Conservation (phyloP, 2,329 filamentous ascomycete species). For the Ambrosiella beaveri region DNA sequence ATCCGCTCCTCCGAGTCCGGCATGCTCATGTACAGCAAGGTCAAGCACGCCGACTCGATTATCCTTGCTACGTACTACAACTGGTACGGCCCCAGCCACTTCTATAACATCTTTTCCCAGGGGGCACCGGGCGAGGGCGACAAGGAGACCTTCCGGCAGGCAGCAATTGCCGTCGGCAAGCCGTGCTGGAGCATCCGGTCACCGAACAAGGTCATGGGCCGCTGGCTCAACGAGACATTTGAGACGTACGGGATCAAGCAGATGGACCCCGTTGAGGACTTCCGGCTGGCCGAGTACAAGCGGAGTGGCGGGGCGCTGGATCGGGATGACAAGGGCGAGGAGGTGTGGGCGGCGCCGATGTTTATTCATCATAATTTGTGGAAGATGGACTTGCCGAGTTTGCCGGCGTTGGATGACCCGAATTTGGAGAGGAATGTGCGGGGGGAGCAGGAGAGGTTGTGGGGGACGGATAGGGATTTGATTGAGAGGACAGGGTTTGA, state of each 20-base stretch:
- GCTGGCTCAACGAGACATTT: conserved; percentile 17
- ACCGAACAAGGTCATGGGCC: conserved; percentile 19
- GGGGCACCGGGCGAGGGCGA: conserved; percentile 27
- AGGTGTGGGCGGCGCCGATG: conserved; percentile 16
- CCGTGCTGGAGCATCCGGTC: conserved; percentile 25
- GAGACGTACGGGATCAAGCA: conserved; percentile 18
- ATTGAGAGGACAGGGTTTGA: conserved; percentile 7
- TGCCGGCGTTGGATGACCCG: conserved; percentile 13
- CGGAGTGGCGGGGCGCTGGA: conserved; percentile 10
- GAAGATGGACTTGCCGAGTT: conserved; percentile 20
- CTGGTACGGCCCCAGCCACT: conserved; percentile 33
- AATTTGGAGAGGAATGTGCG: background rate
- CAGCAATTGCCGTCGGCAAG: conserved; percentile 24
- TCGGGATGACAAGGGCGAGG: conserved; percentile 12
- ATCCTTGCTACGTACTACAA: conserved; percentile 38
- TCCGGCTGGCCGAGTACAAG: conserved; percentile 14
- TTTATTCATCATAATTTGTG: conserved; percentile 24
- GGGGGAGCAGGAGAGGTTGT: conserved; percentile 6
- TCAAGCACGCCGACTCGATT: conserved; percentile 27
- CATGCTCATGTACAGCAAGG: conserved; percentile 31
- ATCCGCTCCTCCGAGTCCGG: conserved; percentile 29
- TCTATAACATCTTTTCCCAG: conserved; percentile 31
- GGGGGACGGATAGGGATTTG: conserved; percentile 4
- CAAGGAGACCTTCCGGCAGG: conserved; percentile 31
- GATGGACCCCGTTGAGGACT: conserved; percentile 20